phyloP scores from a whole-genome alignment of 495 filamentous ascomycete species.

The Penicillium roqueforti region DNA sequence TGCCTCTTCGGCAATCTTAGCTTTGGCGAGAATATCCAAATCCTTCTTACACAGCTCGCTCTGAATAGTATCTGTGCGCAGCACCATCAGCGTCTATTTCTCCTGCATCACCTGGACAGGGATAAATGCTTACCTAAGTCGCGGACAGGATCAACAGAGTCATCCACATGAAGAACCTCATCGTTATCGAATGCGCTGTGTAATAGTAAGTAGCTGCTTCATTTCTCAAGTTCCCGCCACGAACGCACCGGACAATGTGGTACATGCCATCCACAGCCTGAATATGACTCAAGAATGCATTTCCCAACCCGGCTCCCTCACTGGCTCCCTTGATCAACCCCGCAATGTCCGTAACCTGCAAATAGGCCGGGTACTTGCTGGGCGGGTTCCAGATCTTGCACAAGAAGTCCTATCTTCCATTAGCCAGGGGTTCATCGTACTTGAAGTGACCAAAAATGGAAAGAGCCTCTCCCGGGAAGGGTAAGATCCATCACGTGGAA shows the following conservation, averaged over 20 bases:
- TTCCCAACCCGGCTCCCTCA: background rate
- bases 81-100: background rate
- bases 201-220: background rate
- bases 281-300: background rate
- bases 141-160: background rate
- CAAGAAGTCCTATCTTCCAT: background rate
- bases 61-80: background rate
- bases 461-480: too few species aligned
- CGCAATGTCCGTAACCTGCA: background rate
- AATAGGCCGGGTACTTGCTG: background rate
- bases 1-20: background rate
- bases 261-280: background rate
- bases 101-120: background rate
- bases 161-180: background rate
- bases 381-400: background rate
- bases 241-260: background rate
- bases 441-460: too few species aligned
- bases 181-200: background rate
- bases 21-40: background rate
- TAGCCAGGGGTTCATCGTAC: background rate
- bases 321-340: background rate
- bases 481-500: background rate
- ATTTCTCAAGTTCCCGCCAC: background rate
- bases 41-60: conserved; percentile 1
- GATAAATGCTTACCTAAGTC: background rate